Base-by-base conservation (phyloP, 495 filamentous ascomycete genomes). In the Podospora pseudocomata region DNA sequence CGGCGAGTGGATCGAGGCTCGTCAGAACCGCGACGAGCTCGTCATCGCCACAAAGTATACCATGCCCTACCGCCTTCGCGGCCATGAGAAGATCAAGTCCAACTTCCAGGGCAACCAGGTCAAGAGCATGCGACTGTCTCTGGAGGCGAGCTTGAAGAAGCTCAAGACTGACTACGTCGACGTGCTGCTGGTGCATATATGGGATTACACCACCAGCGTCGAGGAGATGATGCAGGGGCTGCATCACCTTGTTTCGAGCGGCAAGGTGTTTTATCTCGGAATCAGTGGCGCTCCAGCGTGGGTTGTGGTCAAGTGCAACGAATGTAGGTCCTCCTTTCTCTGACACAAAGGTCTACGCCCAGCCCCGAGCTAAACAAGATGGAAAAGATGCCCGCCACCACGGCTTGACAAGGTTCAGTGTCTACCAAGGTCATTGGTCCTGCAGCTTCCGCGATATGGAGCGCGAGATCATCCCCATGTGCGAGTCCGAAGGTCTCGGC, bases 161-260 rank as follows among this genome's bases (percentile, higher is more conserved):
- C 81, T 91, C 28, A 84, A 84, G 66, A 92, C 89, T 0, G 82
- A 83, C 67, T 91, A 83, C 65, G 84, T 91, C 71, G 90, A 91
- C 70, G 75, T 90, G 27, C 77, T 87, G 20, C 88, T 88, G 72
- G 65, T 89, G 19, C 86, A 88, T 72, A 86, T 81, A 81, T 89
- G 86, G 86, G 86, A 88, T 70, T 86, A 81, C 70, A 82, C 83
- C 0, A 86, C 83, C 30, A 84, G 85, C 6, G 83, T 90, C 64
- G 81, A 86, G 58, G 88, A 90, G 66, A 58, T 90, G 34, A 88
- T 90, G 86, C 78, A 86, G 63, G 76, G 80, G 1, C 80, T 90
- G 49, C 83, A 90, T 70, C 76, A 83, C 63, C 78, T 88, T n/a
- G 85, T 89, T 27, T 68, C 76, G 32, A 74, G 81, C 27, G 86